Percentiles rank a stretch among this genome's conserved stretches.
These are phyloP conservation scores for Sphenostylis stenocarpa DNA, from an alignment of 306 rosid genomes.

Conservation along the genomic window DNA sequence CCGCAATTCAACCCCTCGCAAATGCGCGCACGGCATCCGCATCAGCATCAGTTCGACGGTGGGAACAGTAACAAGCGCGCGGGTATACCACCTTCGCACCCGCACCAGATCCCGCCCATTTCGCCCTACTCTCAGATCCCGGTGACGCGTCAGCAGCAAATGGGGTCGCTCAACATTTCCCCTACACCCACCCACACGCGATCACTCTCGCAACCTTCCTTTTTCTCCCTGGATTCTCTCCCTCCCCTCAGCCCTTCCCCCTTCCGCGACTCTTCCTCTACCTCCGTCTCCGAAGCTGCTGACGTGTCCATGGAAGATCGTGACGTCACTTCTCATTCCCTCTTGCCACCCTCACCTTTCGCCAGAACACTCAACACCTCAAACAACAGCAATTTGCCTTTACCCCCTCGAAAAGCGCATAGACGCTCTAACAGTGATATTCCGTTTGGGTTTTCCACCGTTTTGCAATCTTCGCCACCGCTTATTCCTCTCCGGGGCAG, in stretches of 20 bases:
- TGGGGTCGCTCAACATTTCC: conserved; percentile 27
- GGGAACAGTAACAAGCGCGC: conserved; percentile 40
- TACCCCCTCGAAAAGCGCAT: conserved; percentile 84
- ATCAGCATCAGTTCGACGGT: conserved; percentile 26
- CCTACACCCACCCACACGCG: conserved; percentile 73
- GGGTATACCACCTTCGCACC: conserved; percentile 89
- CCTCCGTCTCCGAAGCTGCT: conserved; percentile 60
- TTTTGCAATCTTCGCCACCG: conserved; percentile 69
- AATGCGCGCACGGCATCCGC: conserved; percentile 62
- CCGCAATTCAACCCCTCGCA: conserved; percentile 63
- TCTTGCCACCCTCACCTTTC: conserved; percentile 69
- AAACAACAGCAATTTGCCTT: conserved; percentile 2
- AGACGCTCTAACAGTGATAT: conserved; percentile 90
- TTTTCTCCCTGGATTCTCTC: conserved; percentile 77
- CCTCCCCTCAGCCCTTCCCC: conserved; percentile 85
- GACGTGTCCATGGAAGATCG: conserved; percentile 90
- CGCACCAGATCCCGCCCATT: conserved; percentile 88
- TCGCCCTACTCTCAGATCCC: conserved; percentile 96
- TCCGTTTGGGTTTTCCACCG: conserved; percentile 78
- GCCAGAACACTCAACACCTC: conserved; percentile 16
- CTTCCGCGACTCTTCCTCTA: conserved; percentile 66
- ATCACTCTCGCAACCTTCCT: conserved; percentile 79
- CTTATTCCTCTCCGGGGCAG: conserved; percentile 54
- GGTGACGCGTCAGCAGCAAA: conserved; percentile 55
- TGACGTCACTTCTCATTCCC: conserved; percentile 63